phyloP scores from a whole-genome alignment of 371 early-diverging fungal genomes.

The Fennellomyces sp. region DNA sequence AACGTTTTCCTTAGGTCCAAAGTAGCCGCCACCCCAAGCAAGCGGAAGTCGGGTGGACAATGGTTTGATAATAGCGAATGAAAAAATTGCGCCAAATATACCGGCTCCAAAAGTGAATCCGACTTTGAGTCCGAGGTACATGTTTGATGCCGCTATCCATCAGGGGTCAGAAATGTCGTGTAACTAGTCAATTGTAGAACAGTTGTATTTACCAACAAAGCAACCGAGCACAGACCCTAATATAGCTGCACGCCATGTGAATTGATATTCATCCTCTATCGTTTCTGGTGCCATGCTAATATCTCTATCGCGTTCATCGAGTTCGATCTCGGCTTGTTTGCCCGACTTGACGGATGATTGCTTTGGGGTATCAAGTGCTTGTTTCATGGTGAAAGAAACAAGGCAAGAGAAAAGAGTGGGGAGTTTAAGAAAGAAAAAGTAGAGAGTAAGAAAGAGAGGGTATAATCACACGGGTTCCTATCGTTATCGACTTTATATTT shows the following conservation, averaged over 20 bases:
- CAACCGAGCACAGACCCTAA: conserved; percentile 62
- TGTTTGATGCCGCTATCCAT: conserved; percentile 68
- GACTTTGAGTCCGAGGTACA: conserved; percentile 73
- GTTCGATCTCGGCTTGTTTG: neutral
- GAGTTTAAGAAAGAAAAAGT: too few species aligned
- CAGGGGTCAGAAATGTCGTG: too few species aligned
- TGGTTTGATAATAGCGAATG: conserved; percentile 68
- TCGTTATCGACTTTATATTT: neutral
- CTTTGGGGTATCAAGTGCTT: neutral
- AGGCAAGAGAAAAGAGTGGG: too few species aligned
- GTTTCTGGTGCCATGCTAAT: neutral
- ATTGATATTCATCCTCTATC: conserved; percentile 19
- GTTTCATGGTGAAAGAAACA: too few species aligned
- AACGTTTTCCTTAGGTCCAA: conserved; percentile 72
- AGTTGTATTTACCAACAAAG: conserved; percentile 25
- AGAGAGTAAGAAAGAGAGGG: too few species aligned
- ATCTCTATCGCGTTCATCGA: neutral
- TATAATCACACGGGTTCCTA: too few species aligned
- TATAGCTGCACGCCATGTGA: conserved; percentile 53
- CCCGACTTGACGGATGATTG: too few species aligned
- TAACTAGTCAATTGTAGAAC: too few species aligned
- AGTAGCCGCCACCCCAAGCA: conserved; percentile 60
- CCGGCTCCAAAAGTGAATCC: conserved; percentile 79
- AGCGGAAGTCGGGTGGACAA: conserved; percentile 45
- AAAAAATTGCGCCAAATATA: conserved; percentile 71